Percentiles rank a stretch among this genome's conserved stretches.
Evolutionary conservation across 75 land plant species (phyloP).

Genomic region (Larix kaempferi): DNA sequence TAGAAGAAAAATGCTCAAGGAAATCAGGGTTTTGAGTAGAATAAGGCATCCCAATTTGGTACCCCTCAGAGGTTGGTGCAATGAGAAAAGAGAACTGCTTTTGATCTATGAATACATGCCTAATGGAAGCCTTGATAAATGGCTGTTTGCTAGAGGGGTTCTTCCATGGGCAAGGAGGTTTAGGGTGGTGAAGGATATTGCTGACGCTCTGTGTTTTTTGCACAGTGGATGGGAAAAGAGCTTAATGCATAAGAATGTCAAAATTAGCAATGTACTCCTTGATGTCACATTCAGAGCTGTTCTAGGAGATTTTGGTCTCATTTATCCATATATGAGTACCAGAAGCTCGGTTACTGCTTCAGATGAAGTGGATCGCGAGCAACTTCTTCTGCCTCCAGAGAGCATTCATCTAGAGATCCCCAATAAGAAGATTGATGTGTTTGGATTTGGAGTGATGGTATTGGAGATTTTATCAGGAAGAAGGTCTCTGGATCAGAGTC

Average conservation of each 20-base stretch:
- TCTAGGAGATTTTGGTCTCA: constrained; percentile 54
- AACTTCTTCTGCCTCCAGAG: constrained; percentile 15
- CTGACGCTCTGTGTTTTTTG: constrained; percentile 37
- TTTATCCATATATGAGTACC: constrained; percentile 11
- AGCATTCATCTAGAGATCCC: constrained; percentile 9
- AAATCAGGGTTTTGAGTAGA: constrained; percentile 22
- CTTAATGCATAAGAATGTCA: constrained; percentile 50
- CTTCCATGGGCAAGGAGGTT: constrained; percentile 38
- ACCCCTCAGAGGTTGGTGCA: constrained; percentile 51
- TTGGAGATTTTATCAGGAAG: constrained; percentile 44
- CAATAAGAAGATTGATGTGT: constrained; percentile 37
- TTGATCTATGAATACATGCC: constrained; percentile 35
- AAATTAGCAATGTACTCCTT: constrained; percentile 49
- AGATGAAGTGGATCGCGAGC: constrained; percentile 14
- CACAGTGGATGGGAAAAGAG: constrained; percentile 44
- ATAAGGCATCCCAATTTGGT: constrained; percentile 59
- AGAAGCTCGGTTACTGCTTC: constrained; percentile 4
- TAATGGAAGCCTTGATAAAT: constrained; percentile 49
- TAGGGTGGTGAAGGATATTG: constrained; percentile 38
- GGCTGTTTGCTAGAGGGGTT: constrained; percentile 27
- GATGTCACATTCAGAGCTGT: constrained; percentile 40
- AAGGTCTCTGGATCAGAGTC: constrained; percentile 5
- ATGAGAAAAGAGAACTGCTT: constrained; percentile 17
- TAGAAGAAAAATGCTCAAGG: constrained; percentile 19
- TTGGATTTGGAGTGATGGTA: constrained; percentile 35